Evolutionary conservation across 2,329 filamentous ascomycete species (phyloP), one percentile per base, ranked within the genome.

Genomic region (Lecanicillium sp.): DNA sequence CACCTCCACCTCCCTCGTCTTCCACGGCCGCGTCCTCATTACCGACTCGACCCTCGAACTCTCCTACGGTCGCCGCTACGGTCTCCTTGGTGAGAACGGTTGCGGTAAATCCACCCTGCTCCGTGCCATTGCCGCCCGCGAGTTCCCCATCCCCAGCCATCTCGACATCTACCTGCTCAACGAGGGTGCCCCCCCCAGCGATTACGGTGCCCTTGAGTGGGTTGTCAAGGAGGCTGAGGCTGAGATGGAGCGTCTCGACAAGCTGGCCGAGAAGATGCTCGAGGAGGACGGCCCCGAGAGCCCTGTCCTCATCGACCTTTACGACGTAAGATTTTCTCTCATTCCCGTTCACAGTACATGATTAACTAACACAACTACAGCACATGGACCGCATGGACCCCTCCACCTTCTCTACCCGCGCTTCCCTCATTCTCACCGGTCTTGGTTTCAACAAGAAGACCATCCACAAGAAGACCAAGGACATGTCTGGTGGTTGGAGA

Each of bases 401-500:
- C 40, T 94, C 90, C 30, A 98, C 94, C 44, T 98, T 98, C 73
- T 77, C 89, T 64, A 95, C 91, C 53, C 89, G 93, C 65, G 93
- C 93, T 52, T 95, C 91, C 48, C 84, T 96, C 57, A 98, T 98
- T 67, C 72, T 98, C 60, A 98, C 93, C 48, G 93, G 93, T 90
- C 86, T 98, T 51, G 93, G 93, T 57, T 98, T 98, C 83, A 95
- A 98, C 84, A 97, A 97, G 78, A 73, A 72, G 59, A 98, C 94
- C 49, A 97, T 98, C 65, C 77, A 94, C 71, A 98, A 98, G 82
- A 96, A 94, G 83, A 98, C 94, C 61, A 98, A 97, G 81, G 94
- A 98, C 69, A 98, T 98, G 94, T 98, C 93, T 57, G 93, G 93
- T 88, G 93, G 93, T 61, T 98, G 93, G 93, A 84, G 91, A 78